Evolutionary conservation across 2,329 filamentous ascomycete genomes (phyloP), one percentile per base, ranked within the genome.

Genomic region (Chaetomiaceae sp.): DNA sequence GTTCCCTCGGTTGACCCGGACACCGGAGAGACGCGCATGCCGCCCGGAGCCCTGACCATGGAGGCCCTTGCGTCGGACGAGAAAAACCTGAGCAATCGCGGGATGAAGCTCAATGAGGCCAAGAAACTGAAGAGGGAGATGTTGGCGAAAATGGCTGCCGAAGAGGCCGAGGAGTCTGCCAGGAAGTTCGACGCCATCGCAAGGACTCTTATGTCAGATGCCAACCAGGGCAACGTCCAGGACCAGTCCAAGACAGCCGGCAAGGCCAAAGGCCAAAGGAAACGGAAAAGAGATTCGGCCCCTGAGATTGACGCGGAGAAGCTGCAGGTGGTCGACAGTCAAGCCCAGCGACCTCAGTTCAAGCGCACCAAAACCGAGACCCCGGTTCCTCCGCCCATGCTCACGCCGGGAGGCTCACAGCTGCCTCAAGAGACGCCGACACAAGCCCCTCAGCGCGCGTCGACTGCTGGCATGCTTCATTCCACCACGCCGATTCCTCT

Each of bases 61-160:
- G 79, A 82, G 37, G 64, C 77, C 20, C 62, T 83, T 40, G 77
- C 75, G 29, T 74, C 74, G 13, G 81, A 86, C 30, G 84, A 88
- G 58, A 77, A 81, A 30, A 80, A 81, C 48, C 75, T 84, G 13
- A 83, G 82, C 64, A 87, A 89, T 66, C 78, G 86, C 47, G 86
- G 87, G 8, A 87, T 90, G 82, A 86, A 87, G 64, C 74, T 90
- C 21, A 90, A 90, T 64, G 86, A 89, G 61, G 84, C 87, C 2
- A 90, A 89, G 69, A 88, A 87, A 65, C 71, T 86, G 10, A 89
- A 89, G 70, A 75, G 82, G 50, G 83, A 88, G 66, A 79, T 81
- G 5, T 69, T 84, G 58, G 81, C 79, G 11, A 81, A 81, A 59
- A 73, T 78, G 59, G 82, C 82, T 1, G 81, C 79, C 1, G 80